phyloP scores from a whole-genome alignment of 2,329 filamentous ascomycete genomes.

The Thermoascus crustaceus region DNA sequence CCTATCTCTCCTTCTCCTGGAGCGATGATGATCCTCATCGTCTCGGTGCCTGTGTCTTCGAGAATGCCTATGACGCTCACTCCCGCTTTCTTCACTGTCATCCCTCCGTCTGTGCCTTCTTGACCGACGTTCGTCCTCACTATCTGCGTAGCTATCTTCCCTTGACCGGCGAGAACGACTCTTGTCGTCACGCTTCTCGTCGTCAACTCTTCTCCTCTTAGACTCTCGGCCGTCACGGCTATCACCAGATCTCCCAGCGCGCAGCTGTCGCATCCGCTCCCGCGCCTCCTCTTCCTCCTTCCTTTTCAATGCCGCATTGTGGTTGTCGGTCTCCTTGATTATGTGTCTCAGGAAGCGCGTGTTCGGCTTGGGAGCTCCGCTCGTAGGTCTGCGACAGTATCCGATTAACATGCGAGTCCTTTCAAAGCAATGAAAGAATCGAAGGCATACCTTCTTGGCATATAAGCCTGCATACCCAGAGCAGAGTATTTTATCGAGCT shows the following conservation, averaged over 20 bases:
- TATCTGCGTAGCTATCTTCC: constrained; percentile 10
- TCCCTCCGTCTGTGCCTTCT: constrained; percentile 17
- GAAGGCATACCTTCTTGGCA: constrained; percentile 43
- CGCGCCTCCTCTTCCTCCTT: constrained; percentile 75
- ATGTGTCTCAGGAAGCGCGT: constrained; percentile 82
- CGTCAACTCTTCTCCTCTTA: constrained; percentile 15
- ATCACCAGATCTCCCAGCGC: constrained; percentile 27
- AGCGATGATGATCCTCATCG: constrained; percentile 7
- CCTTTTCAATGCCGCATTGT: constrained; percentile 79
- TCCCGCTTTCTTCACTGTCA: constrained; percentile 12
- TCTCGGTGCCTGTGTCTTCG: constrained; percentile 9
- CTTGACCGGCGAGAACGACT: constrained; percentile 21
- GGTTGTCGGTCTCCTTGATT: constrained; percentile 76
- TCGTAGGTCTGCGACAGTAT: constrained; percentile 45
- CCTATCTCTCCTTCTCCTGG: constrained; percentile 8
- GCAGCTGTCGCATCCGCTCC: constrained; percentile 57
- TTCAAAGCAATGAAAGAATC: constrained; percentile 7
- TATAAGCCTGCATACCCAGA: constrained; percentile 62
- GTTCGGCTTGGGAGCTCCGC: constrained; percentile 75
- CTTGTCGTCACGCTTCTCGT: constrained; percentile 15
- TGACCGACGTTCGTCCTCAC: constrained; percentile 16
- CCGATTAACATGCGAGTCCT: constrained; percentile 5
- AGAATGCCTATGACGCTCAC: constrained; percentile 10
- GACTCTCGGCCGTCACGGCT: constrained; percentile 13
- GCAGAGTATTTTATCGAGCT: constrained; percentile 66